A percentile compares a stretch with the other conserved stretches of the same genome.
Conservation (phyloP, 164 flowering plant species). For the Vitis amurensis region DNA sequence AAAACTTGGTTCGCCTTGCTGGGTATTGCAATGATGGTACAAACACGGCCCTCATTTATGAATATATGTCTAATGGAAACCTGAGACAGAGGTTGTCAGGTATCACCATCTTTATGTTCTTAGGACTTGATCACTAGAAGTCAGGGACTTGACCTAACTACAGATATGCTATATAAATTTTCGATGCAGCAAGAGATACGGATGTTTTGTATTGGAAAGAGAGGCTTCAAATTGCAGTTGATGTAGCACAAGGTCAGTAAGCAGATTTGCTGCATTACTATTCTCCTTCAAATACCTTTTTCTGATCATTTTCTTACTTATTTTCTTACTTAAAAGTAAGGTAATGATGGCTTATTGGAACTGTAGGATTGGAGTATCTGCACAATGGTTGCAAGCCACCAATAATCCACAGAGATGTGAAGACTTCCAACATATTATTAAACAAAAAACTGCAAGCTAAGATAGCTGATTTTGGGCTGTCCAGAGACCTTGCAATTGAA, state of each 20-base stretch:
- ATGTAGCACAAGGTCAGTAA: neutral
- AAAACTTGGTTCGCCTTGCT: constrained; percentile 25
- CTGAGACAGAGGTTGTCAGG: constrained; percentile 17
- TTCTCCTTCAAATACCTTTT: too few species aligned
- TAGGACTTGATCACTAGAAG: too few species aligned
- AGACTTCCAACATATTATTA: constrained; percentile 25
- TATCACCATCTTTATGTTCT: too few species aligned
- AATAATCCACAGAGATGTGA: constrained; percentile 30
- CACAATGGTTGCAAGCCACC: constrained; percentile 29
- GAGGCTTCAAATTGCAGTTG: constrained; percentile 28
- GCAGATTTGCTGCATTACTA: too few species aligned
- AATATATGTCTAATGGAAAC: constrained; percentile 34
- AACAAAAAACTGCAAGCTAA: constrained; percentile 19
- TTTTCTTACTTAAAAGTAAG: too few species aligned
- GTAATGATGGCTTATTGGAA: neutral
- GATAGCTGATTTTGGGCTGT: constrained; percentile 24
- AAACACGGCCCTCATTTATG: constrained; percentile 24
- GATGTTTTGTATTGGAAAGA: constrained; percentile 4
- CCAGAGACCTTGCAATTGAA: constrained; percentile 12
- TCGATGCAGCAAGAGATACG: too few species aligned
- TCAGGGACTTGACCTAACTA: too few species aligned
- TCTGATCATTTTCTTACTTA: too few species aligned
- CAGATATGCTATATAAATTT: too few species aligned
- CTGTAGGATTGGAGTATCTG: constrained; percentile 29
- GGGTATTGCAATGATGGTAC: constrained; percentile 30